phyloP scores from a whole-genome alignment of 1,284 basidiomycete genomes.

The Marasmius sp. region DNA sequence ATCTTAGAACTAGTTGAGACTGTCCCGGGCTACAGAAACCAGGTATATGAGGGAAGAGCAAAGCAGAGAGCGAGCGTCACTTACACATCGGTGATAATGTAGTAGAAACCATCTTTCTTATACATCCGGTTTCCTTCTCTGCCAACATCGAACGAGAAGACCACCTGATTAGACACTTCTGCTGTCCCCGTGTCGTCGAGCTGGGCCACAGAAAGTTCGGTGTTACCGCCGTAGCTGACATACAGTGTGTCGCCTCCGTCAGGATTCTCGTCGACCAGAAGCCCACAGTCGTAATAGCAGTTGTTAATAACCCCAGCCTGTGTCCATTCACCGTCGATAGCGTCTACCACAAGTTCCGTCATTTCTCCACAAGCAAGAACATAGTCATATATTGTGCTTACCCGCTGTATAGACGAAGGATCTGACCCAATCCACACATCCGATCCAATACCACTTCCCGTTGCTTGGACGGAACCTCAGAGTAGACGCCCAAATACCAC shows the following conservation, averaged over 20 bases:
- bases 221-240: constrained; percentile 16
- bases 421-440: constrained; percentile 21
- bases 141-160: constrained; percentile 9
- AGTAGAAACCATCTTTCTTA: constrained; percentile 18
- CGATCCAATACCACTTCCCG: constrained; percentile 25
- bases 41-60: no score
- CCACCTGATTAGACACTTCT: constrained; percentile 13
- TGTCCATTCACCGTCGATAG: constrained; percentile 13
- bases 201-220: constrained; percentile 16
- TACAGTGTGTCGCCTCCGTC: constrained; percentile 18
- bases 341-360: background rate
- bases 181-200: constrained; percentile 15
- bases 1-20: constrained; percentile 11
- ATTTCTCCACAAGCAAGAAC: background rate
- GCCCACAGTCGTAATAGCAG: constrained; percentile 21
- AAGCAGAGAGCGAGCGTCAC: no score
- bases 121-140: constrained; percentile 19
- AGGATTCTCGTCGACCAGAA: constrained; percentile 17
- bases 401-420: constrained; percentile 19
- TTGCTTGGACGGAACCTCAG: constrained; percentile 18
- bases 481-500: constrained; percentile 26
- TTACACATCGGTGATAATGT: constrained; percentile 16
- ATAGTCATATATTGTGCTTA: constrained; percentile 3
- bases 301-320: constrained; percentile 10
- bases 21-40: constrained; percentile 4